Base-by-base conservation (phyloP, 768 basidiomycete species). In the Botryobasidium botryosum region DNA sequence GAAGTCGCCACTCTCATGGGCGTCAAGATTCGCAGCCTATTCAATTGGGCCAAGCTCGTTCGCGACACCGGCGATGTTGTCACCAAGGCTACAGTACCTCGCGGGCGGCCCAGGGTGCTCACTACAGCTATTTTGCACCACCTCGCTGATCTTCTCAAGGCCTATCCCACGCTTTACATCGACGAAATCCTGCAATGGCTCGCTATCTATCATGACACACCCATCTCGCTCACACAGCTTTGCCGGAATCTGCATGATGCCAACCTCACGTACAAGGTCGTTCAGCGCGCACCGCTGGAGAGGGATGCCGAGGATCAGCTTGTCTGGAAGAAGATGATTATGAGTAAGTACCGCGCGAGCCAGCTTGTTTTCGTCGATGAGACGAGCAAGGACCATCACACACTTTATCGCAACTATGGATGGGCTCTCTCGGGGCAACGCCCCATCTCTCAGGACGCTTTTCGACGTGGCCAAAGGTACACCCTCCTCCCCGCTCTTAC, bases 221-320 rank as follows among this genome's bases (percentile, higher is more conserved):
- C 41, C 15, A 27, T 43, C 31, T 24, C 41, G 5, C 25, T 21
- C 21, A 43, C 13, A 4, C 20, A 10, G 4, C 25, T 43, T 21
- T 27, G 27, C 8, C 20, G 31, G 4, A 43, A 20, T 5, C 25
- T 43, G 25, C 25, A 43, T 5, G 41, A 21, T 13, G 31, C 31
- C 25, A 20, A 20, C 10, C 12, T 53, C 32, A 56, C 37, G 7
- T 2, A n/a, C 15, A 28, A 28, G 42, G 8, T 4, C 5, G 6
- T 4, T 15, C 31, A 5, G 27, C 12, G 27, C 20, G 42, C 26
- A 7, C 25, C 42, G 5, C 21, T 33, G 15, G 42, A 43, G 21
- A 24, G 28, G 28, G 28, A 18, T 18, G 42, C 26, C 25, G n/a
- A 43, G 27, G 15, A 20, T 5, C n/a, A 28, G 5, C 18, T 28